Conservation (phyloP, 129 eudicot genomes). For the Calendula officinalis region DNA sequence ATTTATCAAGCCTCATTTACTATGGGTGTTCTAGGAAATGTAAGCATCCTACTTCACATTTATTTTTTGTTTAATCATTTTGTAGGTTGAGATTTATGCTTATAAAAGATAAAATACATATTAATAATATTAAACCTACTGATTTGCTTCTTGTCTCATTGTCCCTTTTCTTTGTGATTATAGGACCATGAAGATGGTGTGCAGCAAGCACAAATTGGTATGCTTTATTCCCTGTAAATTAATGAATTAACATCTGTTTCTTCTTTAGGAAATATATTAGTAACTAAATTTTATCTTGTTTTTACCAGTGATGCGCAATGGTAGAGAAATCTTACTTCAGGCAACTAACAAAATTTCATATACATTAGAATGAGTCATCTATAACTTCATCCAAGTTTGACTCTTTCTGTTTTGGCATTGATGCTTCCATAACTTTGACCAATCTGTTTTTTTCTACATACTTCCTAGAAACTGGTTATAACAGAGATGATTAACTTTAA, state of each 20-base stretch:
- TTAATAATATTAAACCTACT: neutral
- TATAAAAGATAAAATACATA: neutral
- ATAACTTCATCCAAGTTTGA: neutral
- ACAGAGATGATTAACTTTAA: neutral
- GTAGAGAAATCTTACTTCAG: constrained; percentile 81
- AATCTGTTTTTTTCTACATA: no score
- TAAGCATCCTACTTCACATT: constrained; percentile 31
- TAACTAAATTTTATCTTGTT: constrained; percentile 4
- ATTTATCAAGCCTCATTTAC: constrained; percentile 23
- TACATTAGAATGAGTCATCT: neutral
- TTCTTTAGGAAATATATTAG: neutral
- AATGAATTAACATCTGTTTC: neutral
- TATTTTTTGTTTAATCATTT: neutral
- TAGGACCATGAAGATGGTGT: constrained; percentile 47
- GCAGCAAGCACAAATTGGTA: constrained; percentile 66
- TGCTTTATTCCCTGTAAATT: neutral
- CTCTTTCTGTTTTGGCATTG: neutral
- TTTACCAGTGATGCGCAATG: constrained; percentile 43
- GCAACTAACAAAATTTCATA: constrained; percentile 30
- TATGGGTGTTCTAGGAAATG: constrained; percentile 48
- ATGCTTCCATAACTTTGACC: neutral
- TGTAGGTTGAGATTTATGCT: neutral
- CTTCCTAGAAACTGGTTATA: neutral
- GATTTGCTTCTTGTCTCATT: constrained; percentile 19
- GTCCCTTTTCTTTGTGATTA: constrained; percentile 4